These are phyloP conservation scores for Kurtzmaniella quercitrusa DNA, from an alignment of 1,139 yeast species.

Conservation along the genomic window DNA sequence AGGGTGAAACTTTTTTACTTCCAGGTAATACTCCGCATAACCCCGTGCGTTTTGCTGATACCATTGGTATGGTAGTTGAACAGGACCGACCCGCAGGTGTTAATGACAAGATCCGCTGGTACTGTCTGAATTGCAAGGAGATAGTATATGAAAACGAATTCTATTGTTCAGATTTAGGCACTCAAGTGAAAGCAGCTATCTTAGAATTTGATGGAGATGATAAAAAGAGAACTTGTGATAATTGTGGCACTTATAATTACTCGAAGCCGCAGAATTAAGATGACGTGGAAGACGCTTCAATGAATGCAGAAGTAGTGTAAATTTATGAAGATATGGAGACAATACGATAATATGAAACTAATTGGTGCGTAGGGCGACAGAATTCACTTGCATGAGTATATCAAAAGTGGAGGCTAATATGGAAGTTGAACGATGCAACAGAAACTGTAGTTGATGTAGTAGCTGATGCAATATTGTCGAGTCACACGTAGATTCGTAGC, in stretches of 20 bases:
- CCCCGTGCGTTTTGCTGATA: conserved; percentile 81
- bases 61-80: conserved; percentile 91
- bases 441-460: no score
- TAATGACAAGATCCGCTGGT: conserved; percentile 79
- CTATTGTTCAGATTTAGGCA: conserved; percentile 77
- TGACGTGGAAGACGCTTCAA: no score
- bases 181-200: conserved; percentile 85
- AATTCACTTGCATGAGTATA: no score
- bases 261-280: conserved; percentile 44
- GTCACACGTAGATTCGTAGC: no score
- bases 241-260: conserved; percentile 69
- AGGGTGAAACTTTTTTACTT: conserved; percentile 82
- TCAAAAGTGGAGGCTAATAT: no score
- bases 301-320: no score
- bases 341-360: no score
- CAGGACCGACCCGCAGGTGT: conserved; percentile 78
- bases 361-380: no score
- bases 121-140: conserved; percentile 65
- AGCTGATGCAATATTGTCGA: no score
- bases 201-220: conserved; percentile 60
- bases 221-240: conserved; percentile 63
- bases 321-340: no score
- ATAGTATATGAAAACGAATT: conserved; percentile 68
- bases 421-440: no score
- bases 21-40: conserved; percentile 87